Evolutionary conservation across 2,329 filamentous ascomycete genomes (phyloP), one percentile per base, ranked within the genome.

Genomic region (Helicocarpus griseus): DNA sequence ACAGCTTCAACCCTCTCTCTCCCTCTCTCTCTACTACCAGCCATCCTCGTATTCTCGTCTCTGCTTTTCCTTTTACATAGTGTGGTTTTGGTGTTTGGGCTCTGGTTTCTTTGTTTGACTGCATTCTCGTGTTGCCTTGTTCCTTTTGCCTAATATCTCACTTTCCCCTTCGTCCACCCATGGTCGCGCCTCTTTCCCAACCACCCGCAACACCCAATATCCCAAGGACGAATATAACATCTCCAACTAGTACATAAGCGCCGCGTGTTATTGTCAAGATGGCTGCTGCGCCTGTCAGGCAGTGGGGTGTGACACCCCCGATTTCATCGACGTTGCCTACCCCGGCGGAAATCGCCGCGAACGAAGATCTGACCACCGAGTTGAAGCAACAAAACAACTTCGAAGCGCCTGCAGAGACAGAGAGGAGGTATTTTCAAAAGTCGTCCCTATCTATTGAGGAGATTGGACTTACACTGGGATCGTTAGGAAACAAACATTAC

Each of bases 311-410:
- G 44, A 96, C 89, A 53, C 84, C 85, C 60, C 86, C 93, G 44
- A 87, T 98, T 35, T 95, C 89, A 19, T 78, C 77, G 11, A 75
- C 77, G 21, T 76, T 89, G 22, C 93, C 93, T 4, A 93, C 86
- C 1, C 79, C 85, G 51, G 73, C 79, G 35, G 91, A 98, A 67
- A 80, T 85, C 52, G 78, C 84, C 57, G 80, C 86, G 48, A 94
- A 88, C 61, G 83, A 89, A 58, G 77, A 83, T 51, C 79, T 98
- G 41, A 79, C 95, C 52, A 82, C 87, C 51, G 90, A 96, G 70
- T 74, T 98, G 55, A 89, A 89, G 66, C 77, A 77, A 38, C 87
- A 96, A 70, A 91, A 94, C 70, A 95, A 93, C 49, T 98, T 95
- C 62, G 93, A 97, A 70, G 82, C 81, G 49, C 79, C 82, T 13